phyloP scores from a whole-genome alignment of 164 flowering plant species.

The Buxus sempervirens region DNA sequence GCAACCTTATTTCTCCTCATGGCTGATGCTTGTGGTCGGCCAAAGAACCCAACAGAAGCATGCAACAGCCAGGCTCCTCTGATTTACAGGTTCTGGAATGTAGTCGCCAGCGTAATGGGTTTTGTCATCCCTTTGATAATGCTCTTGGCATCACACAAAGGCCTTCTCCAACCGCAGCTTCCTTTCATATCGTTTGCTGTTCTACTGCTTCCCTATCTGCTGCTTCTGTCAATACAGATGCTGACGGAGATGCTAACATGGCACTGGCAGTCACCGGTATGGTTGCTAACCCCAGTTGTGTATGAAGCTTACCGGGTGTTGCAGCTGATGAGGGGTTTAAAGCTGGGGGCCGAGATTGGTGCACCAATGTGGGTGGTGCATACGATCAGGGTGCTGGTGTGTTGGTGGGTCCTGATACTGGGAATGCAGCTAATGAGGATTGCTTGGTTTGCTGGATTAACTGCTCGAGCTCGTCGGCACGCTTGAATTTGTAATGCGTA shows the following conservation, averaged over 20 bases:
- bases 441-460: slow-evolving; percentile 88
- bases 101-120: slow-evolving; percentile 59
- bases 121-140: slow-evolving; percentile 49
- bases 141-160: slow-evolving; percentile 49
- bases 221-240: slow-evolving; percentile 72
- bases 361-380: slow-evolving; percentile 80
- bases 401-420: slow-evolving; percentile 90
- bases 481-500: slow-evolving; percentile 1
- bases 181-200: slow-evolving; percentile 56
- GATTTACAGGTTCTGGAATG: slow-evolving; percentile 75
- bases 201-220: slow-evolving; percentile 73
- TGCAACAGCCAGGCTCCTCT: slow-evolving; percentile 52
- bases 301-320: slow-evolving; percentile 80
- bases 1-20: slow-evolving; percentile 82
- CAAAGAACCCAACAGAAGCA: slow-evolving; percentile 29
- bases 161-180: slow-evolving; percentile 56
- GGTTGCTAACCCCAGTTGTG: slow-evolving; percentile 87
- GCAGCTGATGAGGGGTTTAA: slow-evolving; percentile 88
- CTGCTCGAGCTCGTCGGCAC: slow-evolving; percentile 34
- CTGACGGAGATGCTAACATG: slow-evolving; percentile 84
- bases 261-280: slow-evolving; percentile 93
- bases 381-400: slow-evolving; percentile 66
- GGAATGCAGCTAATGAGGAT: slow-evolving; percentile 96
- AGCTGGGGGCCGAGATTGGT: slow-evolving; percentile 64
- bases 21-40: slow-evolving; percentile 79